phyloP scores from a whole-genome alignment of 1,284 basidiomycete species.

The Ustilago bromivora region DNA sequence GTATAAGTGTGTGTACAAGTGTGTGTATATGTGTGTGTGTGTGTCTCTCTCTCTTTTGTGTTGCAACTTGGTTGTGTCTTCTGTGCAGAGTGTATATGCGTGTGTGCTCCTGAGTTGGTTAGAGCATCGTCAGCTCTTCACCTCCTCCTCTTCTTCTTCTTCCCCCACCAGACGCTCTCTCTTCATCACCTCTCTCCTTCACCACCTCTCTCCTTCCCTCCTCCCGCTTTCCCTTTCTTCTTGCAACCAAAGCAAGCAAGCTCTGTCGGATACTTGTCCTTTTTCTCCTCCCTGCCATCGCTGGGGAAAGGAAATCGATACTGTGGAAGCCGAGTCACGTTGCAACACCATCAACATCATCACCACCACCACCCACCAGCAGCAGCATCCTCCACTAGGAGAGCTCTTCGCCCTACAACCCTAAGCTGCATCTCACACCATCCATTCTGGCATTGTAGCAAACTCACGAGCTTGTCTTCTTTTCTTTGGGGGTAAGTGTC shows the following conservation, averaged over 20 bases:
- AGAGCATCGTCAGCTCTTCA: slow-evolving; percentile 7
- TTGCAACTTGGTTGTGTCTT: too few species aligned
- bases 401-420: background rate
- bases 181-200: background rate
- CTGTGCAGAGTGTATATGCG: too few species aligned
- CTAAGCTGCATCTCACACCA: slow-evolving; percentile 4
- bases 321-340: slow-evolving; percentile 31
- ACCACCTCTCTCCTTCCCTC: background rate
- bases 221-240: slow-evolving; percentile 2
- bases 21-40: too few species aligned
- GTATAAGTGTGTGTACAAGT: too few species aligned
- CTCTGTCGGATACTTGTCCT: slow-evolving; percentile 36
- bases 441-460: slow-evolving; percentile 13
- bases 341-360: slow-evolving; percentile 14
- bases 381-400: background rate
- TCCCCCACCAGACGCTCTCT: slow-evolving; percentile 7
- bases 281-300: background rate
- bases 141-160: slow-evolving; percentile 7
- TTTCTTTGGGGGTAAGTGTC: slow-evolving; percentile 13
- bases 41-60: too few species aligned
- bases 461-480: slow-evolving; percentile 4
- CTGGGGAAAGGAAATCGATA: slow-evolving; percentile 17
- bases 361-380: background rate
- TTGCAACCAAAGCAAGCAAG: slow-evolving; percentile 16
- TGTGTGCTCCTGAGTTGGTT: background rate